These are phyloP conservation scores for Herpetomonas samuelpessoai DNA, from an alignment of 208 protist genomes.

Conservation along the genomic window DNA sequence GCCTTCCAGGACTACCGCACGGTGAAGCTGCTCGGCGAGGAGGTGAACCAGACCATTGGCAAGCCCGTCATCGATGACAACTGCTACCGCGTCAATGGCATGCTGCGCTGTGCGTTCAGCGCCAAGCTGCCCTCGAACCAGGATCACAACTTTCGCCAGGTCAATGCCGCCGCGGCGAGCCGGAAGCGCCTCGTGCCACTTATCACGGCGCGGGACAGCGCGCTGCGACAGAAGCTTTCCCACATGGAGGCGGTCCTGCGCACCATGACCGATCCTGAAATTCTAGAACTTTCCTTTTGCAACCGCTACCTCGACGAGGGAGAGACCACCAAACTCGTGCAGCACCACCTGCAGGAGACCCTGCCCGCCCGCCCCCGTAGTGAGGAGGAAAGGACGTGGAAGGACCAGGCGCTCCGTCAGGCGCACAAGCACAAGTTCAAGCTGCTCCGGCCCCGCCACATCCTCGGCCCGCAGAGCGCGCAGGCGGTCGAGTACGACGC, in stretches of 20 bases:
- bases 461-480: conserved; percentile 44
- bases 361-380: background rate
- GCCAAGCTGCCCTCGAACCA: conserved; percentile 40
- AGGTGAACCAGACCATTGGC: conserved; percentile 73
- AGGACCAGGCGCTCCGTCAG: conserved; percentile 19
- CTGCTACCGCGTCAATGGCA: conserved; percentile 71
- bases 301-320: conserved; percentile 43
- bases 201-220: conserved; percentile 33
- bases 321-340: conserved; percentile 6
- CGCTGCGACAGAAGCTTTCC: conserved; percentile 45
- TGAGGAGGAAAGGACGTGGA: conserved; percentile 10
- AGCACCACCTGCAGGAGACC: conserved; percentile 11
- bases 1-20: conserved; percentile 80
- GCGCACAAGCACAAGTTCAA: conserved; percentile 41
- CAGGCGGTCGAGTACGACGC: conserved; percentile 67
- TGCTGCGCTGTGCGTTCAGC: conserved; percentile 81
- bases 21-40: conserved; percentile 71
- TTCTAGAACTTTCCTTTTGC: conserved; percentile 67
- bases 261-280: conserved; percentile 61
- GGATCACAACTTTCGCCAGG: conserved; percentile 13
- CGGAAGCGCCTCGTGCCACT: conserved; percentile 46
- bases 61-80: conserved; percentile 57
- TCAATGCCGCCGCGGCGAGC: background rate
- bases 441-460: conserved; percentile 40
- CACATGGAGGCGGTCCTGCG: conserved; percentile 49